Conservation (phyloP, 208 protist species). For the Wallacemonas rigidus region DNA sequence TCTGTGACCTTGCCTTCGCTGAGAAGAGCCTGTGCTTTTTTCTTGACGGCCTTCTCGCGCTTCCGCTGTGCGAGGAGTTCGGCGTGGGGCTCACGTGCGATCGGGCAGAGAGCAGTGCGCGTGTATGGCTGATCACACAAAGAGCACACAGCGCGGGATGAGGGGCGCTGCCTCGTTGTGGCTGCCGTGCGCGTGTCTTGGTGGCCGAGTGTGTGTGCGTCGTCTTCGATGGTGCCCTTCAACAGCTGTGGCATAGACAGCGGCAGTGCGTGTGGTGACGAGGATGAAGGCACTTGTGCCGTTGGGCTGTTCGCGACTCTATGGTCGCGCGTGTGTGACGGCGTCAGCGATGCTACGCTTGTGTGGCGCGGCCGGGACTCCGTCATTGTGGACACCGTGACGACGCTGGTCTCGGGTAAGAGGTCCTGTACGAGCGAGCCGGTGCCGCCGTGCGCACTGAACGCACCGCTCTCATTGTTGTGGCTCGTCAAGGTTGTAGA, state of each 20-base stretch:
- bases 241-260: slow-evolving; percentile 9
- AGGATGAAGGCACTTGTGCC: neutral
- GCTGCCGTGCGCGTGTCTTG: too few species aligned
- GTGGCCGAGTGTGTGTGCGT: neutral
- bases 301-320: too few species aligned
- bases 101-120: slow-evolving; percentile 27
- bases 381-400: slow-evolving; percentile 16
- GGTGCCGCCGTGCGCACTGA: neutral
- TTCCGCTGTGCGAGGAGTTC: slow-evolving; percentile 38
- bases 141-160: slow-evolving; percentile 34
- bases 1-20: slow-evolving; percentile 40
- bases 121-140: slow-evolving; percentile 43
- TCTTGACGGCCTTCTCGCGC: slow-evolving; percentile 52
- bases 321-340: neutral
- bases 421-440: slow-evolving; percentile 11
- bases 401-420: slow-evolving; percentile 9
- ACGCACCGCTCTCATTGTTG: neutral
- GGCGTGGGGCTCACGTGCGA: slow-evolving; percentile 29
- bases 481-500: neutral
- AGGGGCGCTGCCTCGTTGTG: neutral
- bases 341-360: slow-evolving; percentile 8
- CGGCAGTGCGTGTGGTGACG: slow-evolving; percentile 9
- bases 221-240: neutral
- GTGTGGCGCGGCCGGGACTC: slow-evolving; percentile 12
- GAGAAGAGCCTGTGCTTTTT: slow-evolving; percentile 45